phyloP scores from a whole-genome alignment of 805 yeast species.

The Candida namnaoensis region DNA sequence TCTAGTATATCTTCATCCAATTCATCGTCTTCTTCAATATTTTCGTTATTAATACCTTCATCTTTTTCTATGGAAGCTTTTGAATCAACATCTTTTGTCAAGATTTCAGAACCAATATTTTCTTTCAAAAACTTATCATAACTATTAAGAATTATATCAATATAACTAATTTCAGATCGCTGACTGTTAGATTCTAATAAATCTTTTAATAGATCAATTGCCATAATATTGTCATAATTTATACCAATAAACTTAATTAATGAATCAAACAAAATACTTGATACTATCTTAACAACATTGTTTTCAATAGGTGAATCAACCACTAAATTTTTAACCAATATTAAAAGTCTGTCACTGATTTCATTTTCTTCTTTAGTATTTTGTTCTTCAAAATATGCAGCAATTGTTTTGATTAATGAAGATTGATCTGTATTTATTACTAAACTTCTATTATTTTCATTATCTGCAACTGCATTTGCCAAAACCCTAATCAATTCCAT shows the following conservation, averaged over 20 bases:
- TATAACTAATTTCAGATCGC: conserved; percentile 1
- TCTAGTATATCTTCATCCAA: conserved; percentile 2
- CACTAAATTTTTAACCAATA: conserved; percentile 11
- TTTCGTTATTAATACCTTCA: background rate
- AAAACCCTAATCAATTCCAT: conserved; percentile 14
- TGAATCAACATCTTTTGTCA: too few species aligned
- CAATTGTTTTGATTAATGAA: background rate
- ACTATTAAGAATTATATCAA: conserved; percentile 5
- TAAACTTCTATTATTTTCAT: conserved; percentile 10
- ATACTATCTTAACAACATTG: background rate
- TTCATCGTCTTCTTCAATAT: background rate
- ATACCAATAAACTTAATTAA: conserved; percentile 4
- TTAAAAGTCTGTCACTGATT: conserved; percentile 8
- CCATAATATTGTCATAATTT: conserved; percentile 6
- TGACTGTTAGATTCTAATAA: conserved; percentile 4
- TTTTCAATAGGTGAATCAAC: conserved; percentile 5
- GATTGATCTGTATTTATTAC: background rate
- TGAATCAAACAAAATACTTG: conserved; percentile 5
- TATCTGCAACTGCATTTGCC: conserved; percentile 19
- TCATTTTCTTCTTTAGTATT: conserved; percentile 13
- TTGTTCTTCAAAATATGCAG: conserved; percentile 4
- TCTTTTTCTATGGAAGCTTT: too few species aligned
- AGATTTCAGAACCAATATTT: background rate
- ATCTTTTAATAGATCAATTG: conserved; percentile 11
- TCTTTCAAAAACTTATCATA: background rate